phyloP scores from a whole-genome alignment of 768 basidiomycete species.

The Lepiota brunneoincarnata region DNA sequence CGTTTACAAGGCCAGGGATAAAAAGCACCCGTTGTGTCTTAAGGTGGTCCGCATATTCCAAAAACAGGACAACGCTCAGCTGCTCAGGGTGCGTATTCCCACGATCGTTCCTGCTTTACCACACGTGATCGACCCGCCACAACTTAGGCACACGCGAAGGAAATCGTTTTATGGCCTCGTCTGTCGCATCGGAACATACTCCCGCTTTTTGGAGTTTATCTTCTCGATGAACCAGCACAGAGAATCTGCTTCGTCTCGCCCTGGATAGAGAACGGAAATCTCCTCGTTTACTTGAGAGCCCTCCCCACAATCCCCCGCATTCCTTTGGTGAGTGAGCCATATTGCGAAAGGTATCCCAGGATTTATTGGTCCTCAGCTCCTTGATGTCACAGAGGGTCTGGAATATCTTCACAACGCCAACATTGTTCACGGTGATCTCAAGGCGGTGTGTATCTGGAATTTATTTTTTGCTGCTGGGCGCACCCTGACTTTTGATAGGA shows the following conservation, averaged over 20 bases:
- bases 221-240: neutral
- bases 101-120: neutral
- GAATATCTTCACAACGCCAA: neutral
- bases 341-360: neutral
- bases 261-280: conserved; percentile 20
- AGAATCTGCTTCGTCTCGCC: conserved; percentile 18
- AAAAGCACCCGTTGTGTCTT: neutral
- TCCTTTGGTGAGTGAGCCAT: conserved; percentile 10
- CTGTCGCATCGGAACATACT: conserved; percentile 33
- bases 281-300: conserved; percentile 12
- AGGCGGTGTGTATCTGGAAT: neutral
- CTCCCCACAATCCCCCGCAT: conserved; percentile 9
- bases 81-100: neutral
- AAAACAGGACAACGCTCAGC: neutral
- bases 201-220: conserved; percentile 30
- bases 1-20: neutral
- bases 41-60: conserved; percentile 3
- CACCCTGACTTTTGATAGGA: neutral
- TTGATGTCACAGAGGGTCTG: neutral
- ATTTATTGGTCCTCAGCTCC: neutral
- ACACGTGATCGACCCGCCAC: neutral
- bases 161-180: conserved; percentile 31
- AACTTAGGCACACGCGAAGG: conserved; percentile 5
- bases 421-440: neutral
- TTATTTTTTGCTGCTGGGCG: neutral